These are phyloP conservation scores for Sporothrix humicola DNA, from an alignment of 2,329 filamentous ascomycete genomes.

Conservation along the genomic window DNA sequence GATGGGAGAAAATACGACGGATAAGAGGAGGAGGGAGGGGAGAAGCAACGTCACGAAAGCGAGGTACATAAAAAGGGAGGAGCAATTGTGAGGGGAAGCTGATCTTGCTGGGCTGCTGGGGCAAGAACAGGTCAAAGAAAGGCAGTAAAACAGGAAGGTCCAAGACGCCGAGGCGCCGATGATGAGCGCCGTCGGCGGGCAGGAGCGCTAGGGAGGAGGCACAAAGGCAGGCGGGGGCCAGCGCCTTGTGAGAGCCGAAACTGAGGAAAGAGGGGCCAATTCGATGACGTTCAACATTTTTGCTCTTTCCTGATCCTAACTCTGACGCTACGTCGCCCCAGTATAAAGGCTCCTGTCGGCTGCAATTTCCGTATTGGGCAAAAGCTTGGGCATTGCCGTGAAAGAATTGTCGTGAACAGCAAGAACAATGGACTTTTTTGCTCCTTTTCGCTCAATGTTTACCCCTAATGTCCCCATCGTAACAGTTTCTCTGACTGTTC, in stretches of 20 bases:
- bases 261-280: constrained; percentile 25
- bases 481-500: not conserved
- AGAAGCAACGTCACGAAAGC: constrained; percentile 6
- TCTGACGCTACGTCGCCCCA: constrained; percentile 8
- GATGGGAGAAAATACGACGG: not conserved
- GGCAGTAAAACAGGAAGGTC: no score
- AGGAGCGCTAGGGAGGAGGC: constrained; percentile 1
- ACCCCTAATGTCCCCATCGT: not conserved
- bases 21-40: constrained; percentile 6
- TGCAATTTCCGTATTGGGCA: constrained; percentile 20
- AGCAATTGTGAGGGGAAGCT: constrained; percentile 12
- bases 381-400: not conserved
- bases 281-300: constrained; percentile 27
- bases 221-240: not conserved
- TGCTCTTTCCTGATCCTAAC: constrained; percentile 15
- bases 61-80: not conserved
- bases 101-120: not conserved
- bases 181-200: constrained; percentile 9
- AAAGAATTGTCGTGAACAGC: not conserved
- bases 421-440: not conserved
- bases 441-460: not conserved
- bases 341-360: not conserved
- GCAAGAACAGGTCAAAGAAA: not conserved
- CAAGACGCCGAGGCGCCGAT: constrained; percentile 20
- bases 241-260: constrained; percentile 3